Conservation (phyloP, 1,284 basidiomycete genomes). For the Pascua guehoae region DNA sequence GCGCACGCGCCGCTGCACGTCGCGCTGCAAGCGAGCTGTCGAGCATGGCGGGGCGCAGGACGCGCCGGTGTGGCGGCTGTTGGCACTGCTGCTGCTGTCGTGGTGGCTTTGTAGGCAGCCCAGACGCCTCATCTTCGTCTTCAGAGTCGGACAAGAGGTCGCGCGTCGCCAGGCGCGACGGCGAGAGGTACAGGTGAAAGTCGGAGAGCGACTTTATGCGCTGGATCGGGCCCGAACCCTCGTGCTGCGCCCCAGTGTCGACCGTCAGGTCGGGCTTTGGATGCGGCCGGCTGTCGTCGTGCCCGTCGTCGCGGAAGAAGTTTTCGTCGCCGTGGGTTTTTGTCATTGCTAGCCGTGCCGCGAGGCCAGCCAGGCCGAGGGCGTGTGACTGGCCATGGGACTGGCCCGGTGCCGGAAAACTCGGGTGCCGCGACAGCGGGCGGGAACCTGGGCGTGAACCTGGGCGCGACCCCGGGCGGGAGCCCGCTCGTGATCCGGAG, state of each 20-base stretch:
- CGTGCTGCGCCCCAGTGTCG: background rate
- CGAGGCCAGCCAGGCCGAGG: constrained; percentile 6
- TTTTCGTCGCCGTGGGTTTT: constrained; percentile 5
- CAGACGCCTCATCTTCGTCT: constrained; percentile 15
- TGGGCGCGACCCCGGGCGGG: background rate
- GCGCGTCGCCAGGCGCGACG: constrained; percentile 41
- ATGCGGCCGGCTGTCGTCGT: no score
- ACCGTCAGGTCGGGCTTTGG: background rate
- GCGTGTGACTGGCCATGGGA: background rate
- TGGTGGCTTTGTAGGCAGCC: background rate
- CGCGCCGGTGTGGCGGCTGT: constrained; percentile 2
- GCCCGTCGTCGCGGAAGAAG: background rate
- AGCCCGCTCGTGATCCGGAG: no score
- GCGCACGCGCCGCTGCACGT: constrained; percentile 7
- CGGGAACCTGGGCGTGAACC: background rate
- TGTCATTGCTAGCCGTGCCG: constrained; percentile 20
- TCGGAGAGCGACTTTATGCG: constrained; percentile 42
- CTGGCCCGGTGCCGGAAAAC: no score
- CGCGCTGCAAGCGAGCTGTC: constrained; percentile 21
- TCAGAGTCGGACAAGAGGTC: constrained; percentile 41
- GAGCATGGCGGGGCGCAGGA: constrained; percentile 28
- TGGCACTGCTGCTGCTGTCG: background rate
- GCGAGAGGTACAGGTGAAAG: constrained; percentile 49
- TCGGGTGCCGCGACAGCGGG: constrained; percentile 6
- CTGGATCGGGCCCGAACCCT: constrained; percentile 16